phyloP scores from a whole-genome alignment of 805 yeast genomes.

The Hanseniaspora vineae region DNA sequence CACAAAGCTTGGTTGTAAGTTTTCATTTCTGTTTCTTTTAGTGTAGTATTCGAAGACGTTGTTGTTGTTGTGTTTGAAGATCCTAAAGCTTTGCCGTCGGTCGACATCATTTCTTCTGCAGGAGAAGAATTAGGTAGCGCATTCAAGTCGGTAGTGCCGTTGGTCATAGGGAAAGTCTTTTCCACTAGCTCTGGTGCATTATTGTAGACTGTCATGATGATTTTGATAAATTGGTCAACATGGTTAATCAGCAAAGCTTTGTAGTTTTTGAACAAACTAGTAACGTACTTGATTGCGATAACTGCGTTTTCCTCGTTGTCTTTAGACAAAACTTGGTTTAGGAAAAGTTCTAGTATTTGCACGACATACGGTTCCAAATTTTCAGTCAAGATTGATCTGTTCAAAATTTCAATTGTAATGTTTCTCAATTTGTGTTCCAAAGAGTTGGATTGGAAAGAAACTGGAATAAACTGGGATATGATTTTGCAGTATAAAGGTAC shows the following conservation, averaged over 20 bases:
- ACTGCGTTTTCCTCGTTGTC: slow-evolving; percentile 97
- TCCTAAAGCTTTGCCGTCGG: background rate
- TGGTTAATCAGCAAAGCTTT: slow-evolving; percentile 52
- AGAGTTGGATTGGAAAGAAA: background rate
- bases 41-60: background rate
- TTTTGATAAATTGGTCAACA: slow-evolving; percentile 66
- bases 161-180: slow-evolving; percentile 37
- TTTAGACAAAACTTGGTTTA: slow-evolving; percentile 45
- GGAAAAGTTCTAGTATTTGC: slow-evolving; percentile 10
- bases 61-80: background rate
- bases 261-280: slow-evolving; percentile 76
- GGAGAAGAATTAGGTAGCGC: background rate
- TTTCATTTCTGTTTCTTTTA: background rate
- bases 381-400: slow-evolving; percentile 1
- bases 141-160: background rate
- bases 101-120: background rate
- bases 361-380: background rate
- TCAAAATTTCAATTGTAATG: slow-evolving; percentile 2
- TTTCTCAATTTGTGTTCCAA: slow-evolving; percentile 3
- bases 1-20: slow-evolving; percentile 38
- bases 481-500: background rate
- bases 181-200: slow-evolving; percentile 67
- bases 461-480: background rate
- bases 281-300: slow-evolving; percentile 73
- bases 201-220: slow-evolving; percentile 63